phyloP scores from a whole-genome alignment of 176 grass and related monocot species.

The Aegilops longissima region DNA sequence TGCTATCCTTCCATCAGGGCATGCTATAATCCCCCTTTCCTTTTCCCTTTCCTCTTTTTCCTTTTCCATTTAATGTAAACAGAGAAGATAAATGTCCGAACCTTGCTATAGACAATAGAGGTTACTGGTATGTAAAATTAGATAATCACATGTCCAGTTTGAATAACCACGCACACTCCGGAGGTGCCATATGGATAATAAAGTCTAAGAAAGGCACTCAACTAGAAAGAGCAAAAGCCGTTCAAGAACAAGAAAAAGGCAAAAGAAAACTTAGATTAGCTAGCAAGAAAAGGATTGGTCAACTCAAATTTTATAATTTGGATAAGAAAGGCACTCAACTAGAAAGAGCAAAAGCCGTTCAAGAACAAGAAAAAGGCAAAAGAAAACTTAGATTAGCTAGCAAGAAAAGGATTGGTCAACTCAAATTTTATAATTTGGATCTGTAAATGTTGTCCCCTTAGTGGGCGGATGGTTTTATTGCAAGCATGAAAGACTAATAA shows the following conservation, averaged over 20 bases:
- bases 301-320: not conserved
- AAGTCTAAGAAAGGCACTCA: not conserved
- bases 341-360: not conserved
- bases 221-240: not conserved
- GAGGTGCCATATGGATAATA: not conserved
- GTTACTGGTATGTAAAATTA: constrained; percentile 4
- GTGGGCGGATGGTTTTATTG: not conserved
- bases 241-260: not conserved
- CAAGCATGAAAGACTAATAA: not conserved
- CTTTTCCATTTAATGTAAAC: not conserved
- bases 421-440: not conserved
- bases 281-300: not conserved
- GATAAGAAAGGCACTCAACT: not conserved
- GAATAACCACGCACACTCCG: not conserved
- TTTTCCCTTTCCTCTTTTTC: not conserved
- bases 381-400: not conserved
- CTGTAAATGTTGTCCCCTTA: not conserved
- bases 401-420: not conserved
- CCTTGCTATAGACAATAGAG: not conserved
- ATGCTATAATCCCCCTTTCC: not conserved
- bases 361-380: not conserved
- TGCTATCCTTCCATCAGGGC: not conserved
- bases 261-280: not conserved
- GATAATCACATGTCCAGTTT: not conserved
- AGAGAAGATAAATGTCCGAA: not conserved